A percentile compares a stretch with the other conserved stretches of the same genome.
phyloP scores from a whole-genome alignment of 2,329 filamentous ascomycete species.

The Plenodomus biglobosus region DNA sequence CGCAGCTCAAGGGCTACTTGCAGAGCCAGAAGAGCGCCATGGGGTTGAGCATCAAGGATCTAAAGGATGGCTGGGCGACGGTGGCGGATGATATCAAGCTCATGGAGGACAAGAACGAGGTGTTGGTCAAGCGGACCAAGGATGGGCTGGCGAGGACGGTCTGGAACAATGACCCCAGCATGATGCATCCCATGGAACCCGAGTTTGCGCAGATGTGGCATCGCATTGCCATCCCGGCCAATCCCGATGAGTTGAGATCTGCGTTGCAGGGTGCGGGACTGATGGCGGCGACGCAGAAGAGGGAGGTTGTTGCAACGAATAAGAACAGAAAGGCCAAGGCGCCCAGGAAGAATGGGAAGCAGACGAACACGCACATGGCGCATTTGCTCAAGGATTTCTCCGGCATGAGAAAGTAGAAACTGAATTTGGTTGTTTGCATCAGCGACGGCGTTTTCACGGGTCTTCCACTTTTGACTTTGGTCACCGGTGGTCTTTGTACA shows the following conservation, averaged over 20 bases:
- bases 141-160: conserved; percentile 83
- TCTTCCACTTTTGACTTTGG: not conserved
- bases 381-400: conserved; percentile 76
- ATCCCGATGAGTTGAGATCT: conserved; percentile 72
- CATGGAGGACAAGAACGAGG: conserved; percentile 74
- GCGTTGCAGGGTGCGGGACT: conserved; percentile 76
- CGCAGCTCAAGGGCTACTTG: conserved; percentile 76
- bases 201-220: conserved; percentile 87
- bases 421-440: conserved; percentile 23
- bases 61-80: conserved; percentile 93
- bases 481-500: too few relatives aligned
- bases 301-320: conserved; percentile 58
- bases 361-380: conserved; percentile 85
- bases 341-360: conserved; percentile 72
- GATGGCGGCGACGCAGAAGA: conserved; percentile 82
- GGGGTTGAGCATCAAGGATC: conserved; percentile 80
- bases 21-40: conserved; percentile 79
- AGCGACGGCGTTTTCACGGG: conserved; percentile 32
- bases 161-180: conserved; percentile 77
- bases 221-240: conserved; percentile 71
- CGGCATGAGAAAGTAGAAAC: conserved; percentile 44
- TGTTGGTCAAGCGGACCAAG: conserved; percentile 87
- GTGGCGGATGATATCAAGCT: conserved; percentile 76
- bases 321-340: conserved; percentile 76
- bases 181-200: conserved; percentile 73